These are phyloP conservation scores for Bullera alba DNA, from an alignment of 768 basidiomycete genomes.

Conservation along the genomic window DNA sequence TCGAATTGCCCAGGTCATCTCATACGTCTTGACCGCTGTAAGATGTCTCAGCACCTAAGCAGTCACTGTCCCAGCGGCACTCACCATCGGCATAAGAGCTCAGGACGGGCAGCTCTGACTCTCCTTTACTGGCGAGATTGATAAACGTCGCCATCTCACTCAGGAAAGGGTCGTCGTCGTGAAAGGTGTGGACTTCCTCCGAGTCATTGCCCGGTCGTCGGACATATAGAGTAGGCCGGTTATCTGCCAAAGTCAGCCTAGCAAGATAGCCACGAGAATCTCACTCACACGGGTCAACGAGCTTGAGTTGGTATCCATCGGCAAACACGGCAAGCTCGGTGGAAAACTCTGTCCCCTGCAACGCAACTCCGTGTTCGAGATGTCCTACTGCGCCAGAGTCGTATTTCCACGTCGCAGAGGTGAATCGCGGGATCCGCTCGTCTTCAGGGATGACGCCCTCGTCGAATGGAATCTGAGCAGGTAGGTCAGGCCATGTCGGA, in stretches of 20 bases:
- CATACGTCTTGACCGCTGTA: slow-evolving; percentile 67
- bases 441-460: slow-evolving; percentile 72
- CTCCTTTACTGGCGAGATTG: slow-evolving; percentile 47
- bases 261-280: slow-evolving; percentile 2
- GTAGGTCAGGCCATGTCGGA: neutral
- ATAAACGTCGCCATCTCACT: slow-evolving; percentile 82
- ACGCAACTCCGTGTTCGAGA: slow-evolving; percentile 74
- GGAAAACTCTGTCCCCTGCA: slow-evolving; percentile 59
- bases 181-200: slow-evolving; percentile 13
- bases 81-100: slow-evolving; percentile 4
- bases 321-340: slow-evolving; percentile 49
- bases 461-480: slow-evolving; percentile 53
- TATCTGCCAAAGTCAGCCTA: slow-evolving; percentile 52
- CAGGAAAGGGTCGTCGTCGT: slow-evolving; percentile 50
- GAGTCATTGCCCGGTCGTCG: slow-evolving; percentile 60
- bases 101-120: neutral
- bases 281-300: slow-evolving; percentile 5
- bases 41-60: too few species aligned
- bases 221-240: slow-evolving; percentile 72
- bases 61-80: neutral
- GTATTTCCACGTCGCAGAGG: slow-evolving; percentile 91
- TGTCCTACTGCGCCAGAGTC: slow-evolving; percentile 84
- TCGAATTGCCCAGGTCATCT: slow-evolving; percentile 86
- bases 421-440: slow-evolving; percentile 86
- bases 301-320: slow-evolving; percentile 63